These are phyloP conservation scores for Tulasnella sp. DNA, from an alignment of 768 basidiomycete genomes.

Conservation along the genomic window DNA sequence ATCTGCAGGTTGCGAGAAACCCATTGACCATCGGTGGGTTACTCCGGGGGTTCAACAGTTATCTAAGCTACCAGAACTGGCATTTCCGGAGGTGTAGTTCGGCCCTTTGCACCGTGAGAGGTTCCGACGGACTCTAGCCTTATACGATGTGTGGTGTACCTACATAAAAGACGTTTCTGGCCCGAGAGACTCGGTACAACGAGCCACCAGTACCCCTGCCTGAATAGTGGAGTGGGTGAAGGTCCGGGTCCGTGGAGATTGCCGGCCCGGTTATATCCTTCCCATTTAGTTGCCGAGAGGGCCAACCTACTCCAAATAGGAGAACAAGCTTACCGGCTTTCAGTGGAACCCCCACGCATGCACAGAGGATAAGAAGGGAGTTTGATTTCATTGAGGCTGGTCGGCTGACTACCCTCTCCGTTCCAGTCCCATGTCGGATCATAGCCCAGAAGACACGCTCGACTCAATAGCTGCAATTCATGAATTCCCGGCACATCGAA, in stretches of 20 bases:
- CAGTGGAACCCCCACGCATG: neutral
- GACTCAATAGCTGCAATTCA: neutral
- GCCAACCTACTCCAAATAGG: neutral
- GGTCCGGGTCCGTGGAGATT: too few relatives aligned
- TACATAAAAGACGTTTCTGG: too few relatives aligned
- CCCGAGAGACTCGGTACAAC: too few relatives aligned
- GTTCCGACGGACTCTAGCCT: too few relatives aligned
- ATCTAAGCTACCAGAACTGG: neutral
- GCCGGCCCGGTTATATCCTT: neutral
- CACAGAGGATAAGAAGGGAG: too few relatives aligned
- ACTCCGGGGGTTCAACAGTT: neutral
- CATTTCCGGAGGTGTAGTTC: neutral
- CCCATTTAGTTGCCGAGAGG: neutral
- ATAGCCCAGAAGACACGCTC: neutral
- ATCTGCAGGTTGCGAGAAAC: neutral
- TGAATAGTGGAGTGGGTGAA: too few relatives aligned
- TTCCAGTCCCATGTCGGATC: neutral
- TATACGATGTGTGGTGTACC: too few relatives aligned
- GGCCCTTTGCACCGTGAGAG: too few relatives aligned
- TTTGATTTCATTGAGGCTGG: too few relatives aligned
- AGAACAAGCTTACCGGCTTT: too few relatives aligned
- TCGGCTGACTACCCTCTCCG: neutral
- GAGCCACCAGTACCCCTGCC: too few relatives aligned
- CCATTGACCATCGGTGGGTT: too few relatives aligned
- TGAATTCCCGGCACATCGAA: neutral